These are phyloP conservation scores for Scheffersomyces spartinae DNA, from an alignment of 805 yeast species.

Conservation along the genomic window DNA sequence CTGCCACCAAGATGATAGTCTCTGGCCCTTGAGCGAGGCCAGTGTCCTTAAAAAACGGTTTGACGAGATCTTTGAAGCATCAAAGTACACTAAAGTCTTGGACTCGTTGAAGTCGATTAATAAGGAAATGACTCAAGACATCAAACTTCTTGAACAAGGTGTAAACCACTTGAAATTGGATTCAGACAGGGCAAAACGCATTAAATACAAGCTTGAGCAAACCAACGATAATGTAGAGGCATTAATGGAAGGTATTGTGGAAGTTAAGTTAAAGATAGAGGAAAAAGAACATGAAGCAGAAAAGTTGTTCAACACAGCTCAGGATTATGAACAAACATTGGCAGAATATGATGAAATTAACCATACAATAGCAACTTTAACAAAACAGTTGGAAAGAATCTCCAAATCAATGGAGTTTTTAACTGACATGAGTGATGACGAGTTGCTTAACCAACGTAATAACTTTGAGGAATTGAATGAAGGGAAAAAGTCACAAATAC, in stretches of 20 bases:
- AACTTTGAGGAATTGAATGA: constrained; percentile 25
- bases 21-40: constrained; percentile 96
- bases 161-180: constrained; percentile 71
- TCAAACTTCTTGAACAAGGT: constrained; percentile 64
- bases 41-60: constrained; percentile 79
- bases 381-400: constrained; percentile 42
- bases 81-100: constrained; percentile 82
- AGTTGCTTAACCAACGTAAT: constrained; percentile 24
- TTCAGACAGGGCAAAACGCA: constrained; percentile 55
- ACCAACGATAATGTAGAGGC: constrained; percentile 32
- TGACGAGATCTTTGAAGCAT: constrained; percentile 94
- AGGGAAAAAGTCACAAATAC: constrained; percentile 15
- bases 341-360: constrained; percentile 49
- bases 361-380: constrained; percentile 32
- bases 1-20: constrained; percentile 94
- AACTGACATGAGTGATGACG: constrained; percentile 30
- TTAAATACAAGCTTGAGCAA: constrained; percentile 34
- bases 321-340: constrained; percentile 65
- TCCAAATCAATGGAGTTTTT: constrained; percentile 34
- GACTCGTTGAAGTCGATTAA: constrained; percentile 66
- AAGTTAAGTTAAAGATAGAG: constrained; percentile 38
- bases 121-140: constrained; percentile 68
- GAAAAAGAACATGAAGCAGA: constrained; percentile 48
- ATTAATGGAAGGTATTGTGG: constrained; percentile 37
- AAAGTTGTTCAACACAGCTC: constrained; percentile 59